These are phyloP conservation scores for Geotrichum candidum DNA, from an alignment of 1,139 yeast species.

Conservation along the genomic window DNA sequence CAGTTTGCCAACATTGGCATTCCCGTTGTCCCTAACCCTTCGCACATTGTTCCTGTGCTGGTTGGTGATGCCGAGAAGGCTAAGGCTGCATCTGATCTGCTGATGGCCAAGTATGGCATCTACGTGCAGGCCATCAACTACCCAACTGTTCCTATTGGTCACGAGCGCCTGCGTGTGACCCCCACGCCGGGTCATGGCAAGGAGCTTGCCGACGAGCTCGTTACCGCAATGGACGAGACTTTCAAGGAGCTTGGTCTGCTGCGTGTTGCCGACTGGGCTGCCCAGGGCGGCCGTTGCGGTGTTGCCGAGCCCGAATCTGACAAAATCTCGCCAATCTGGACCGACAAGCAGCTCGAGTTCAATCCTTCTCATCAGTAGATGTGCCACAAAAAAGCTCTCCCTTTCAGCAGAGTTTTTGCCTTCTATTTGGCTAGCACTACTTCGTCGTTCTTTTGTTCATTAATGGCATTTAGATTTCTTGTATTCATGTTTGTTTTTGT, in stretches of 20 bases:
- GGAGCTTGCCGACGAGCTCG: slow-evolving; percentile 67
- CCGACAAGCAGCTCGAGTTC: slow-evolving; percentile 56
- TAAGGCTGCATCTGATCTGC: slow-evolving; percentile 81
- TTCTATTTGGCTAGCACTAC: neutral
- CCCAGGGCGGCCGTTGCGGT: slow-evolving; percentile 80
- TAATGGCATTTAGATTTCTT: neutral
- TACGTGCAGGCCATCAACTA: slow-evolving; percentile 97
- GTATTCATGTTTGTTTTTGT: neutral
- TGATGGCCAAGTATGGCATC: slow-evolving; percentile 75
- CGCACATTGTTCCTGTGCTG: slow-evolving; percentile 92
- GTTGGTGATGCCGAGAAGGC: slow-evolving; percentile 94
- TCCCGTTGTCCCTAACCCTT: slow-evolving; percentile 96
- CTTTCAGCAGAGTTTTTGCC: neutral
- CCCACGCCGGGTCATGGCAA: slow-evolving; percentile 96
- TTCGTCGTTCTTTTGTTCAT: neutral
- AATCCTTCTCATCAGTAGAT: neutral
- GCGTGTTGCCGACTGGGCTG: slow-evolving; percentile 73
- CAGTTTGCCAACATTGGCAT: slow-evolving; percentile 66
- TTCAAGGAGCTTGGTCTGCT: slow-evolving; percentile 69
- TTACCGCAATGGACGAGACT: slow-evolving; percentile 73
- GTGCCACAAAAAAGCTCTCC: neutral
- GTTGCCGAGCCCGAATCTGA: slow-evolving; percentile 53
- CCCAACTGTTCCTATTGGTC: slow-evolving; percentile 96
- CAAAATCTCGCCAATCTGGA: slow-evolving; percentile 63
- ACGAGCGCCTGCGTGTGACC: slow-evolving; percentile 91